phyloP scores from a whole-genome alignment of 495 filamentous ascomycete genomes.

The Xylaria acuta region DNA sequence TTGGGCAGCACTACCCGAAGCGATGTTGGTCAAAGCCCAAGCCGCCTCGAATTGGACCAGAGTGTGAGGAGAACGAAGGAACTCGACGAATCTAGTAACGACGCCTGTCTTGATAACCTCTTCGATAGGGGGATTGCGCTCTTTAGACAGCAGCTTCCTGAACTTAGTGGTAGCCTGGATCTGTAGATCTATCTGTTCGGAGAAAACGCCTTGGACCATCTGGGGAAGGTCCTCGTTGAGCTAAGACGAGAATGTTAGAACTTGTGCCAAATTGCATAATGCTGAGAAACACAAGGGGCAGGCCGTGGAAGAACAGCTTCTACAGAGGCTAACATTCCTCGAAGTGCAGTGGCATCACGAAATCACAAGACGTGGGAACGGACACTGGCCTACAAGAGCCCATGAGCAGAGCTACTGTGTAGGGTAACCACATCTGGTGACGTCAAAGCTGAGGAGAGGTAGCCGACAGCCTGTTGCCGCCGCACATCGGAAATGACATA shows the following conservation, averaged over 20 bases:
- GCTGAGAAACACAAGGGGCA: background rate
- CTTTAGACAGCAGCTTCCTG: slow-evolving; percentile 95
- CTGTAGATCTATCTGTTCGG: slow-evolving; percentile 96
- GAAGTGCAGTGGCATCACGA: background rate
- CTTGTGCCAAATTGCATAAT: background rate
- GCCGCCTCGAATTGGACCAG: slow-evolving; percentile 99
- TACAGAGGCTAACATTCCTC: background rate
- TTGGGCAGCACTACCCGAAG: slow-evolving; percentile 94
- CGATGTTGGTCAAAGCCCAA: slow-evolving; percentile 99
- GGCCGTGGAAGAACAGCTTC: background rate
- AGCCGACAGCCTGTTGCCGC: background rate
- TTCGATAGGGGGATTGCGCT: slow-evolving; percentile 99
- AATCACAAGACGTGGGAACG: background rate
- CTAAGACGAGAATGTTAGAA: slow-evolving; percentile 59
- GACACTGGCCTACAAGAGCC: background rate
- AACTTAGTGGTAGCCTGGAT: slow-evolving; percentile 99
- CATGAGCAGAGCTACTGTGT: background rate
- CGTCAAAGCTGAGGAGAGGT: background rate
- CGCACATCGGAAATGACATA: background rate
- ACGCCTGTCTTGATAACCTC: slow-evolving; percentile 99
- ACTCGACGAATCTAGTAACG: slow-evolving; percentile 95
- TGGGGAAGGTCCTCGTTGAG: slow-evolving; percentile 96
- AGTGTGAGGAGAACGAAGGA: slow-evolving; percentile 97
- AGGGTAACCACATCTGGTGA: background rate
- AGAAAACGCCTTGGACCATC: slow-evolving; percentile 98